phyloP scores from a whole-genome alignment of 305 asterid genomes.

The Fraxinus sp. region DNA sequence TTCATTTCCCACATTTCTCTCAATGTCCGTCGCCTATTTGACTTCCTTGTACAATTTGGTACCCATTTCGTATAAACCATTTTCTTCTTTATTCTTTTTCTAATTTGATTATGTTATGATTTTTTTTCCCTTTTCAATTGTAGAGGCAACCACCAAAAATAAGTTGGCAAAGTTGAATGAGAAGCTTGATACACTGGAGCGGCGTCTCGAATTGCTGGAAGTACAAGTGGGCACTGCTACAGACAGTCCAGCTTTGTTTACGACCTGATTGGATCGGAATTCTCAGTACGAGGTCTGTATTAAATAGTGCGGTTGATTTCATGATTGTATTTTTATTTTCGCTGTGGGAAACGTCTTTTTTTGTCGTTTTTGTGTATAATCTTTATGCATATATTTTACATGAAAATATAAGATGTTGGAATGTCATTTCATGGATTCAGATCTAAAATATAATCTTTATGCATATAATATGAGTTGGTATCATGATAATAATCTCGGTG shows the following conservation, averaged over 20 bases:
- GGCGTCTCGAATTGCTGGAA: slow-evolving; percentile 80
- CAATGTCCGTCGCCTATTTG: slow-evolving; percentile 85
- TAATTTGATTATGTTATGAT: slow-evolving; percentile 15
- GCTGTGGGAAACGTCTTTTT: background rate
- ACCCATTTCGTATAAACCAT: background rate
- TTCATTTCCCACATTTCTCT: slow-evolving; percentile 90
- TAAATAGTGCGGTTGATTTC: background rate
- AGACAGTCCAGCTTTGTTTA: slow-evolving; percentile 75
- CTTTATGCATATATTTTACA: background rate
- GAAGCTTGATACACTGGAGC: slow-evolving; percentile 83
- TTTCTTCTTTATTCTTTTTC: background rate
- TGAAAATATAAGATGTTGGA: slow-evolving; percentile 5
- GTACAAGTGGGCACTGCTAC: slow-evolving; percentile 89
- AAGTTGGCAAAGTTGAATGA: slow-evolving; percentile 62
- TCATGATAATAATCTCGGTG: background rate
- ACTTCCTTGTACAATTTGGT: slow-evolving; percentile 96
- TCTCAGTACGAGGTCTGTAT: background rate
- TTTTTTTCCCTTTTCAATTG: background rate
- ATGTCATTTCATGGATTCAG: slow-evolving; percentile 4
- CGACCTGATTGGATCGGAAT: slow-evolving; percentile 37
- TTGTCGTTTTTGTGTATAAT: background rate
- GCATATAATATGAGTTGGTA: background rate
- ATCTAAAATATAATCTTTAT: background rate
- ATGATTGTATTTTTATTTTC: background rate
- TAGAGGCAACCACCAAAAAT: slow-evolving; percentile 46